Percentiles rank a stretch among this genome's conserved stretches.
These are phyloP conservation scores for Ambrosia hybrid DNA, from an alignment of 140 eudicot genomes.

Conservation along the genomic window DNA sequence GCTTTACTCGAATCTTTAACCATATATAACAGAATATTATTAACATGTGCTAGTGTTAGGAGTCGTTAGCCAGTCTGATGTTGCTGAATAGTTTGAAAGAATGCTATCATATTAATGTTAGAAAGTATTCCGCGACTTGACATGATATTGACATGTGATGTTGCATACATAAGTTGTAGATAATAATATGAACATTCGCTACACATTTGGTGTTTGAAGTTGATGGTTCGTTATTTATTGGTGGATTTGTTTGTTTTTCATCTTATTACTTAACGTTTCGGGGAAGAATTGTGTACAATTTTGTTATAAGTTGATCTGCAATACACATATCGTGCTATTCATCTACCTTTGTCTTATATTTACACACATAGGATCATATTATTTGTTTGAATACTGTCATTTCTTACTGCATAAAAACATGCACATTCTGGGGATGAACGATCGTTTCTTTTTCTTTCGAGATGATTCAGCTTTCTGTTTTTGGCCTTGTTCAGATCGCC, in stretches of 20 bases:
- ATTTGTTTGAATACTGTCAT: slow-evolving; percentile 25
- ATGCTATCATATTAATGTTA: background rate
- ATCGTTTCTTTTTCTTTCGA: slow-evolving; percentile 58
- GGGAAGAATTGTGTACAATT: background rate
- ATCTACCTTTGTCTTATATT: too few species aligned
- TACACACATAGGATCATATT: background rate
- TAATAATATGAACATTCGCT: background rate
- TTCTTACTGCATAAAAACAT: slow-evolving; percentile 65
- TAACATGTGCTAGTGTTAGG: slow-evolving; percentile 15
- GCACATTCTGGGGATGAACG: slow-evolving; percentile 53
- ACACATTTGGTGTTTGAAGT: background rate
- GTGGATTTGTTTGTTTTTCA: background rate
- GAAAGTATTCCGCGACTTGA: background rate
- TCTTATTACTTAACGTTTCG: background rate
- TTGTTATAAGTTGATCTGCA: too few species aligned
- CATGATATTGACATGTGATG: background rate
- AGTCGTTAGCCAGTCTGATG: slow-evolving; percentile 5
- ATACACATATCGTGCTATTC: too few species aligned
- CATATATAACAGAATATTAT: slow-evolving; percentile 8
- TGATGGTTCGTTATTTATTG: too few species aligned
- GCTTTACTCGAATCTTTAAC: slow-evolving; percentile 14
- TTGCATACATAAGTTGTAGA: background rate
- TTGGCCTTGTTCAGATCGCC: slow-evolving; percentile 64
- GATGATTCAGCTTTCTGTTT: slow-evolving; percentile 34
- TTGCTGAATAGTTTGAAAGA: slow-evolving; percentile 14